phyloP scores from a whole-genome alignment of 1,284 basidiomycete species.

The Lentinula novae-zelandiae region DNA sequence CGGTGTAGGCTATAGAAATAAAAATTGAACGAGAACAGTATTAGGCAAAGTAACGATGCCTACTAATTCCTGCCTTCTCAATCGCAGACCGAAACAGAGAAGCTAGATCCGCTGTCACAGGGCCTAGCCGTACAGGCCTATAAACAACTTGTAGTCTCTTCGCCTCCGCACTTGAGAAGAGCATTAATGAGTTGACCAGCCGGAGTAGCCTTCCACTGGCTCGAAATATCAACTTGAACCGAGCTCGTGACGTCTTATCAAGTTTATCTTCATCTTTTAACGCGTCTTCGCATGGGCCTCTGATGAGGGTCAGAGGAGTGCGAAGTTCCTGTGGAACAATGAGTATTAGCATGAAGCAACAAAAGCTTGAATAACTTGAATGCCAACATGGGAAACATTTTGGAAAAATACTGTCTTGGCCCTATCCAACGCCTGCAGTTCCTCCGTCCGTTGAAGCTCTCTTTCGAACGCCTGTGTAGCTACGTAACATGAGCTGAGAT shows the following conservation, averaged over 20 bases:
- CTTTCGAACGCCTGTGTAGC: slow-evolving; percentile 20
- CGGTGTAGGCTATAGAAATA: slow-evolving; percentile 7
- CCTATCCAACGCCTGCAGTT: slow-evolving; percentile 26
- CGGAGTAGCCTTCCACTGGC: slow-evolving; percentile 24
- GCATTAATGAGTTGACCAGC: slow-evolving; percentile 27
- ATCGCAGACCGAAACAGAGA: slow-evolving; percentile 27
- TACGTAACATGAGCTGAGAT: slow-evolving; percentile 17
- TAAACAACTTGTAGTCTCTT: slow-evolving; percentile 24
- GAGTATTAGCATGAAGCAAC: background rate
- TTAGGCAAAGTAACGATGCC: background rate
- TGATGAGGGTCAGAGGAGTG: slow-evolving; percentile 28
- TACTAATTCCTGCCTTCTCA: slow-evolving; percentile 22
- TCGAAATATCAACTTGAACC: slow-evolving; percentile 22
- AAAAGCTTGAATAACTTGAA: background rate
- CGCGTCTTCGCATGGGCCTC: slow-evolving; percentile 25
- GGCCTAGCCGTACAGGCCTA: slow-evolving; percentile 22
- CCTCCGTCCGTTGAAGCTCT: slow-evolving; percentile 22
- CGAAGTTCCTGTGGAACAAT: slow-evolving; percentile 18
- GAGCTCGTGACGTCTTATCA: slow-evolving; percentile 17
- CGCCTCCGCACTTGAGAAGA: slow-evolving; percentile 26
- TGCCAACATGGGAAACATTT: slow-evolving; percentile 23
- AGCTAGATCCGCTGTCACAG: slow-evolving; percentile 24
- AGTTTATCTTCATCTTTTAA: slow-evolving; percentile 7
- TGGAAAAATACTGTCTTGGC: slow-evolving; percentile 30
- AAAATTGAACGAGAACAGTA: background rate